phyloP scores from a whole-genome alignment of 2,329 filamentous ascomycete genomes.

The Aspergillus candidus region DNA sequence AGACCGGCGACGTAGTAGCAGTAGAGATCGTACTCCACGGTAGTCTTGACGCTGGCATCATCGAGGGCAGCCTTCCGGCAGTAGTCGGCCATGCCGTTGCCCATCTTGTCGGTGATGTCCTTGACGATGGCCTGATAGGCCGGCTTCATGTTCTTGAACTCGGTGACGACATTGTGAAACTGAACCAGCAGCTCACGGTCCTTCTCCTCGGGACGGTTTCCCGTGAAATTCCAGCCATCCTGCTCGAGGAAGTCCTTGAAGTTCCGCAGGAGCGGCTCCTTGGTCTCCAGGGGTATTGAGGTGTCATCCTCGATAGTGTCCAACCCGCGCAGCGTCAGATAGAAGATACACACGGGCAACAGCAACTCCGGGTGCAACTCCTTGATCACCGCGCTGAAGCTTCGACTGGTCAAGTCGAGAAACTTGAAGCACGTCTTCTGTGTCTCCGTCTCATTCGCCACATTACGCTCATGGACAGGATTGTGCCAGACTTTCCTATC shows the following conservation, averaged over 20 bases:
- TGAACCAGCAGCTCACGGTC: conserved; percentile 86
- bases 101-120: conserved; percentile 92
- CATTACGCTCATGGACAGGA: conserved; percentile 77
- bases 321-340: conserved; percentile 81
- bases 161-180: conserved; percentile 78
- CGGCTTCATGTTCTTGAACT: conserved; percentile 83
- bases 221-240: conserved; percentile 85
- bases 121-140: conserved; percentile 80
- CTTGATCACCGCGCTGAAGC: conserved; percentile 87
- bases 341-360: conserved; percentile 84
- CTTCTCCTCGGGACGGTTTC: conserved; percentile 86
- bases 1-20: conserved; percentile 98
- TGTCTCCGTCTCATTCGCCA: conserved; percentile 65
- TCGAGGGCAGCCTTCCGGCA: conserved; percentile 76
- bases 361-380: conserved; percentile 93
- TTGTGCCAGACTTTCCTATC: conserved; percentile 94
- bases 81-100: conserved; percentile 98
- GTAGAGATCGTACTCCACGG: conserved; percentile 90
- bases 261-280: conserved; percentile 76
- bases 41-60: conserved; percentile 69
- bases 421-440: conserved; percentile 80
- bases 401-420: conserved; percentile 82
- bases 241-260: conserved; percentile 74
- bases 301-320: conserved; percentile 99
- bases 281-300: conserved; percentile 73